Evolutionary conservation across 495 filamentous ascomycete species (phyloP), one percentile per base, ranked within the genome.

Genomic region (Trichoderma reesei): DNA sequence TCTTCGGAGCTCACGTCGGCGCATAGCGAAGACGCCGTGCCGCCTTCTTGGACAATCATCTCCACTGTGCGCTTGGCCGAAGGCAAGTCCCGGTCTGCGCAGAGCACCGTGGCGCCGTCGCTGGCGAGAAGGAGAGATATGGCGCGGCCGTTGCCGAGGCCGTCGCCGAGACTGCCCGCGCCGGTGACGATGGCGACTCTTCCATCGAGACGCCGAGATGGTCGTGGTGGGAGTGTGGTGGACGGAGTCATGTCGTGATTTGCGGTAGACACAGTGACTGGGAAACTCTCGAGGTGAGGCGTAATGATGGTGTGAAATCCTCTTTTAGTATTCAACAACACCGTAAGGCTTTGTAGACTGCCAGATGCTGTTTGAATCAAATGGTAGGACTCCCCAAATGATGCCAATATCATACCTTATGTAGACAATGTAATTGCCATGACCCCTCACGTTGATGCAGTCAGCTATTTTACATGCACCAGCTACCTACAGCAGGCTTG

Each of bases 131-230:
- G 75, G 60, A 86, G 80, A 5, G 83, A 77, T 46, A 78, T 82
- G 4, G 84, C 84, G 2, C 83, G 76, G 13, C 82, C 84, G 66
- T 86, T 86, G 11, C 84, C 85, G 61, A 86, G 80, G 18, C 79
- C 82, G 41, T 78, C 77, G 3, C 75, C 79, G 13, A 72, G 72
- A 59, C 75, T 77, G 36, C 85, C 84, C 51, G 83, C 84, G 51
- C 83, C 83, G 4, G 83, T 83, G 37, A 87, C 80, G 66, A 87
- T 81, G 65, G 83, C 84, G 38, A 81, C 79, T 59, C 80, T 78
- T 36, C 80, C 82, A 8, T 51, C 62, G 2, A 77, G 71, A 62
- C 68, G 70, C 26, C 71, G 67, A 8, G 71, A 69, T 0, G 73
- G 72, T 5, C 59, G 59, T 41, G 59, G 59, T 8, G 59, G 59